phyloP scores from a whole-genome alignment of 2,329 filamentous ascomycete species.

The Alternaria triticimaculans region DNA sequence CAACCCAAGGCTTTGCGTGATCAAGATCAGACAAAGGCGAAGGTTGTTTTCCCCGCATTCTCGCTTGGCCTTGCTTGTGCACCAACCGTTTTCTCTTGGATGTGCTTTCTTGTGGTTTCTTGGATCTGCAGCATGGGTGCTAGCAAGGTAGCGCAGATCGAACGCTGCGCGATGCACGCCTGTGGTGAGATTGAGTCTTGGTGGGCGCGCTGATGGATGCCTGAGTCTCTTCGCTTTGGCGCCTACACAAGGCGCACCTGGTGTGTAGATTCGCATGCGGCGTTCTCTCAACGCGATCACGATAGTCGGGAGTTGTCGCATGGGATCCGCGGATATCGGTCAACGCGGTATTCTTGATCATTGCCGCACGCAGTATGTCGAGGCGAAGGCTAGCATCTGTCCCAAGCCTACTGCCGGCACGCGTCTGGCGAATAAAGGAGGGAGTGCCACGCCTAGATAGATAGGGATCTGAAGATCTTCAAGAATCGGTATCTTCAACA shows the following conservation, averaged over 20 bases:
- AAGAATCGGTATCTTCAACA: not conserved
- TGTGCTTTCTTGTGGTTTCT: not conserved
- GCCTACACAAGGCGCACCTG: not conserved
- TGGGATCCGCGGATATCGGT: not conserved
- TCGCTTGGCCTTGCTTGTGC: slow-evolving; percentile 2
- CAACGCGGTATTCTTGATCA: not conserved
- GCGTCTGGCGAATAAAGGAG: not conserved
- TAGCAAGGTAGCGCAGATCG: not conserved
- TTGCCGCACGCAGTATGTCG: not conserved
- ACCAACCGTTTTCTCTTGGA: not conserved
- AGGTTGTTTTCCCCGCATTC: slow-evolving; percentile 4
- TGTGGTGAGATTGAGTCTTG: not conserved
- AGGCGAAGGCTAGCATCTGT: not conserved
- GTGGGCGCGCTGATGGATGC: not conserved
- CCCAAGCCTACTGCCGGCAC: not conserved
- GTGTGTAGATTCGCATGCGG: not conserved
- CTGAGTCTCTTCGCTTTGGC: not conserved
- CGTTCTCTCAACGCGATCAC: not conserved
- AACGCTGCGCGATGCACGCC: not conserved
- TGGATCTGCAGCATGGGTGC: not conserved
- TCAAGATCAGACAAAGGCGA: not conserved
- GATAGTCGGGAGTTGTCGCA: not conserved
- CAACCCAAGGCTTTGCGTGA: not conserved
- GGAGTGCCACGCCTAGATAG: not conserved
- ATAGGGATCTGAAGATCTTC: not conserved